Base-by-base conservation (phyloP, 495 filamentous ascomycete species). In the Neurospora sp. region DNA sequence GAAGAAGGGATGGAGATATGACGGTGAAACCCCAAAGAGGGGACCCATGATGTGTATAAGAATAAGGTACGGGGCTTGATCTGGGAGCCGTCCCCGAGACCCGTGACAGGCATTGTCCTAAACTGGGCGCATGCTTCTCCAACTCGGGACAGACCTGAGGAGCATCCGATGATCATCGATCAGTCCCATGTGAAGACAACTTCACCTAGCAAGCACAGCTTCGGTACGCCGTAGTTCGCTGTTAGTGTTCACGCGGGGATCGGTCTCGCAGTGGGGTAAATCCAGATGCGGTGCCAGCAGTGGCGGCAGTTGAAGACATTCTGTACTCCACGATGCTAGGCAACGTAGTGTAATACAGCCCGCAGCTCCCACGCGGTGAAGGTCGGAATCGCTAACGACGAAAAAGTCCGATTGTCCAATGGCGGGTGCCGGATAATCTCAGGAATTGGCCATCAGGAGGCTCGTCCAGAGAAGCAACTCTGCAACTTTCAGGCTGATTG, bases 361-460 rank as follows among this genome's bases (percentile, higher is more conserved):
- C n/a, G 20, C 20, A 22, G 10, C 46, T 22, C 46, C 11, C 46
- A 53, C 46, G 46, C 46, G 46, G 53, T 61, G 22, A 27, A 31
- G 1, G 53, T 65, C 53, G 27, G 44, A 22, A 11, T 22, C 4
- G 44, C 9, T 48, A 27, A 59, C 1, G 11, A 61, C 5, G 53
- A 6, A 35, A 53, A 31, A 1, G 12, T 12, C 11, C 53, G 22
- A 35, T 65, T 9, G 53, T 65, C 71, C 71, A 73, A 73, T 73
- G 59, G 68, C 71, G 71, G 68, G 71, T 35, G 31, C 22, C 71
- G 71, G 71, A 61, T 73, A 73, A 73, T 70, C 39, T 41, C 46
- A 5, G 1, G 22, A 35, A 8, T 1, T 35, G 27, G 53, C 27
- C 27, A 16, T 65, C 53, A 10, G 16, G 0, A 3, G 1, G 53